Evolutionary conservation across 306 rosid species (phyloP).

Genomic region (Mucuna pruriens): DNA sequence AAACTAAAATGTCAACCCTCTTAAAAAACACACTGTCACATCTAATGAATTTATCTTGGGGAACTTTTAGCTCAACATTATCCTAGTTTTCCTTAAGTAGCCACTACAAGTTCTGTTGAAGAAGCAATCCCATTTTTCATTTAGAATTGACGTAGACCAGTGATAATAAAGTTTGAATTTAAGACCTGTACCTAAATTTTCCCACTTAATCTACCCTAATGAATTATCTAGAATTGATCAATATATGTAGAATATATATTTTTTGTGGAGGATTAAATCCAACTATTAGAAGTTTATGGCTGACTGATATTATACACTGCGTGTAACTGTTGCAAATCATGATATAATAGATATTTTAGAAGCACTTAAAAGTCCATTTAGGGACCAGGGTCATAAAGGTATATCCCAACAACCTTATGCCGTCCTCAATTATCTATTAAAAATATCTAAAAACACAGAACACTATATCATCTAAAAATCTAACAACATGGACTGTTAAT

Average conservation of each 20-base stretch:
- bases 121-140: background rate
- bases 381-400: background rate
- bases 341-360: background rate
- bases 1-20: constrained; percentile 27
- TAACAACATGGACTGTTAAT: too few relatives aligned
- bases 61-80: background rate
- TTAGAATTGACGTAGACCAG: too few relatives aligned
- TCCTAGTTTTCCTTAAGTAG: background rate
- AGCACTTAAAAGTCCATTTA: background rate
- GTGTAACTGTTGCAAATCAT: background rate
- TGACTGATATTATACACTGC: background rate
- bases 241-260: background rate
- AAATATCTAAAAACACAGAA: background rate
- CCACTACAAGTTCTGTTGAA: background rate
- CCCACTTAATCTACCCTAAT: background rate
- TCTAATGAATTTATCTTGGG: background rate
- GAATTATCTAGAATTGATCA: background rate
- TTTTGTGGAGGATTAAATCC: background rate
- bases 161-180: too few relatives aligned
- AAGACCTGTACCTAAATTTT: background rate
- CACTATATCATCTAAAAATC: background rate
- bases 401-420: background rate
- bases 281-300: background rate
- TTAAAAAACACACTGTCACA: background rate
- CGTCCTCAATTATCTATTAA: background rate